Percentiles rank a stretch among this genome's conserved stretches.
Evolutionary conservation across 2,329 filamentous ascomycete genomes (phyloP).

Genomic region (Neodidymelliopsis sp.): DNA sequence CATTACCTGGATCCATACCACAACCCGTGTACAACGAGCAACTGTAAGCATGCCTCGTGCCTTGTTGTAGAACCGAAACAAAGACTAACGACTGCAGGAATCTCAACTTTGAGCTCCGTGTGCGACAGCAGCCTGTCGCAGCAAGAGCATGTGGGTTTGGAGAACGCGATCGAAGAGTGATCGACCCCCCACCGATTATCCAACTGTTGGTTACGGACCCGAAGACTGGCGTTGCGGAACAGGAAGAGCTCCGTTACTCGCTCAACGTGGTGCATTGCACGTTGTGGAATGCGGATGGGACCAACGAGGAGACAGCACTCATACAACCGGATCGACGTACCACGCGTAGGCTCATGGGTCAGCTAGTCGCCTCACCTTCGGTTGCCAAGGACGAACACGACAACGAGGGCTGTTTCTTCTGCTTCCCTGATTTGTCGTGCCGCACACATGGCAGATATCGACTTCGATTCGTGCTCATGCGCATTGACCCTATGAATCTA

Average conservation of each 20-base stretch:
- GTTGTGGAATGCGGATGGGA: conserved; percentile 74
- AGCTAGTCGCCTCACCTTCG: conserved; percentile 77
- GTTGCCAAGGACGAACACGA: conserved; percentile 77
- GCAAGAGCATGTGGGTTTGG: conserved; percentile 84
- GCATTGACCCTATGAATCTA: conserved; percentile 70
- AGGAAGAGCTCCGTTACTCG: conserved; percentile 69
- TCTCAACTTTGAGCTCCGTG: conserved; percentile 59
- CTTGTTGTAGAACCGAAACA: conserved; percentile 25
- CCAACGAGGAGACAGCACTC: conserved; percentile 69
- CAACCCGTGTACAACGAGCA: conserved; percentile 50
- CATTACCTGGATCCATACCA: conserved; percentile 48
- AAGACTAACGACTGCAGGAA: conserved; percentile 41
- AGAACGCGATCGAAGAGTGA: conserved; percentile 80
- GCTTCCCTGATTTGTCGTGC: conserved; percentile 82
- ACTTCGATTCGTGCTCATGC: conserved; percentile 75
- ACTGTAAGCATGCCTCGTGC: conserved; percentile 43
- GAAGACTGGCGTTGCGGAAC: conserved; percentile 55
- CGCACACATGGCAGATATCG: conserved; percentile 79
- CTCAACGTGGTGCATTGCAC: conserved; percentile 78
- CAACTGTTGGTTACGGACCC: conserved; percentile 72
- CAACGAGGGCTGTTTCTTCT: conserved; percentile 81
- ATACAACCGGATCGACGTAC: conserved; percentile 76
- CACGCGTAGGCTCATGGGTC: conserved; percentile 80
- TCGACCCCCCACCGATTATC: conserved; percentile 84
- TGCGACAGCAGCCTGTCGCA: conserved; percentile 80